Base-by-base conservation (phyloP, 768 basidiomycete genomes). In the Boletus barrowsii region DNA sequence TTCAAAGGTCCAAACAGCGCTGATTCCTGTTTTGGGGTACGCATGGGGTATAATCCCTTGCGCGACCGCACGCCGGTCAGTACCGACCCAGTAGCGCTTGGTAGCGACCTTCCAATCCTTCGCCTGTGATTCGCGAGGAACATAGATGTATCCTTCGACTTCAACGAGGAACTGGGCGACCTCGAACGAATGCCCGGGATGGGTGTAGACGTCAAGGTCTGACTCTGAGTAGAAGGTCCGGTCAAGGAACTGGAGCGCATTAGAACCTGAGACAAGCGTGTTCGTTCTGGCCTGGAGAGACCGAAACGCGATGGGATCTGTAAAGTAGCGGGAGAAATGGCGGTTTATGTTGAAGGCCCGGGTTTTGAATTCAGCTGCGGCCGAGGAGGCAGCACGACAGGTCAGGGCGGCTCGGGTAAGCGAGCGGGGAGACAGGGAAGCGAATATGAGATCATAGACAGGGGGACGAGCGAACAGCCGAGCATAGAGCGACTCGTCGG, bases 201-300 rank as follows among this genome's bases (percentile, higher is more conserved):
- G 66, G 15, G 72, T 67, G 60, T 83, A 83, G 5, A 83, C 37
- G 50, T 84, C 83, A 9, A 84, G 73, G 56, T 83, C 82, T 0
- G 81, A 72, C 5, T 71, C 71, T 4, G 72, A 67, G 55, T 80
- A 82, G 36, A 66, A 65, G 0, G 68, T 54, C 22, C 80, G 61
- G 46, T 78, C 76, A 40, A 84, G 70, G 57, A 82, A 80, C 47
- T 83, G 82, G 3, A 83, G 72, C 0, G 80, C 81, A 26, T 67
- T 70, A 0, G 82, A 82, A 10, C 82, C 82, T 5, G 82, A 83
- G 18, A 84, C 75, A 22, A 83, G 58, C 0, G 75, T 73, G 37
- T 72, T 75, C 0, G 78, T 80, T 15, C 51, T 59, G 0, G 70
- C 72, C 59, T 79, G 80, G 8, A 81, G 65, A 11, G 57, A 61